Conservation (phyloP, 1,284 basidiomycete species). For the Sanguinoderma infundibulare region DNA sequence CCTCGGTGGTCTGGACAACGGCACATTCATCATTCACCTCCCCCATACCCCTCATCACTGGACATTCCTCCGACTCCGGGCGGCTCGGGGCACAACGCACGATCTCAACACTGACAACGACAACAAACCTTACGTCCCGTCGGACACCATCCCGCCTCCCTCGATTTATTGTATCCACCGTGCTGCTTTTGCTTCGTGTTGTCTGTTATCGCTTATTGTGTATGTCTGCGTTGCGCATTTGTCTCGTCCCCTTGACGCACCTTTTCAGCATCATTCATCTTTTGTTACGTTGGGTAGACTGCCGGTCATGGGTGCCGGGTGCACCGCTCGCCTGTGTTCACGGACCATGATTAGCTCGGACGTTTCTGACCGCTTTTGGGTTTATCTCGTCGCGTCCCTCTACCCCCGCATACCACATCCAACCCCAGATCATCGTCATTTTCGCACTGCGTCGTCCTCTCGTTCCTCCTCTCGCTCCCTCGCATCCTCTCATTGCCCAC, state of each 20-base stretch:
- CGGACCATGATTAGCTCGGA: constrained; percentile 2
- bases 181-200: constrained; percentile 15
- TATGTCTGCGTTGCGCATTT: constrained; percentile 19
- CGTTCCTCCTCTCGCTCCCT: constrained; percentile 16
- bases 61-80: constrained; percentile 13
- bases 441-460: constrained; percentile 21
- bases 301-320: constrained; percentile 9
- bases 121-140: constrained; percentile 8
- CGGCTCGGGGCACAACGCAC: constrained; percentile 15
- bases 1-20: constrained; percentile 14
- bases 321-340: not conserved
- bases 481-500: constrained; percentile 6
- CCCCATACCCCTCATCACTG: constrained; percentile 7
- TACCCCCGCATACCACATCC: not conserved
- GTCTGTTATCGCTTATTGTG: constrained; percentile 25
- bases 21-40: constrained; percentile 12
- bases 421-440: not conserved
- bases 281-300: constrained; percentile 18
- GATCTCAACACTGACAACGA: constrained; percentile 17
- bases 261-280: constrained; percentile 4
- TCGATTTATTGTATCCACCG: constrained; percentile 17
- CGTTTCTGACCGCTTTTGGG: constrained; percentile 14
- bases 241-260: constrained; percentile 3
- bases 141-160: constrained; percentile 5
- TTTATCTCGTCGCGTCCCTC: not conserved